Base-by-base conservation (phyloP, 148 eudicot genomes). In the Heliosperma pusillum region DNA sequence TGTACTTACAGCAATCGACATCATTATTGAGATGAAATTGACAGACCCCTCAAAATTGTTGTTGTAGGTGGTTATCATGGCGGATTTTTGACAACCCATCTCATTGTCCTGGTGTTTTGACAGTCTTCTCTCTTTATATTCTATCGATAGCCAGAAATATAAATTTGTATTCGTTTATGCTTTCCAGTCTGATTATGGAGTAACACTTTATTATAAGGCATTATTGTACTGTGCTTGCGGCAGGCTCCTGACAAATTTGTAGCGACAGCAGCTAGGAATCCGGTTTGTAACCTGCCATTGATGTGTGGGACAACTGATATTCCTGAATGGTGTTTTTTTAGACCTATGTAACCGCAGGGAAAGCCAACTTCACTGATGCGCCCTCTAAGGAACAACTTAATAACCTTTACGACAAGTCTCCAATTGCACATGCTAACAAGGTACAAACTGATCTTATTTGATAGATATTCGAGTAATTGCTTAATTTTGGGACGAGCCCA, bases 1-100 rank as follows among this genome's bases (percentile, higher is more conserved):
- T 84, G 96, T 94, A 36, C 97, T 94, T 59, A 84, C 89, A 71
- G 98, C 97, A 53, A 79, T 94, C 52, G 96, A 94, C 82, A 82
- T 79, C 36, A 74, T 81, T 30, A 81, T 87, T 80, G 87, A 86
- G 76, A 81, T 77, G 82, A 88, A 89, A 78, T 87, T 94, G 72
- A 97, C 88, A 10, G 88, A 87, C 77, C 89, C 93, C 56, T 87
- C 89, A 91, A 90, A 82, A 83, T 91, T 76, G 71, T 85, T 50
- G 93, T 94, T 70, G 79, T 90, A 66, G 98, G 97, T 74, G 90
- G 90, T 70, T 94, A 96, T 73, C 98, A 94, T 88, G 98, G 98
- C 78, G 98, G 98, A 47, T 94, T 94, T 76, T 80, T 94, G 85
- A 84, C 97, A 45, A 90, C 98, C 62, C 98, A 94, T 82, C 92